A percentile compares a stretch with the other conserved stretches of the same genome.
These are phyloP conservation scores for Bertia moriformis DNA, from an alignment of 2,329 filamentous ascomycete species.

Conservation along the genomic window DNA sequence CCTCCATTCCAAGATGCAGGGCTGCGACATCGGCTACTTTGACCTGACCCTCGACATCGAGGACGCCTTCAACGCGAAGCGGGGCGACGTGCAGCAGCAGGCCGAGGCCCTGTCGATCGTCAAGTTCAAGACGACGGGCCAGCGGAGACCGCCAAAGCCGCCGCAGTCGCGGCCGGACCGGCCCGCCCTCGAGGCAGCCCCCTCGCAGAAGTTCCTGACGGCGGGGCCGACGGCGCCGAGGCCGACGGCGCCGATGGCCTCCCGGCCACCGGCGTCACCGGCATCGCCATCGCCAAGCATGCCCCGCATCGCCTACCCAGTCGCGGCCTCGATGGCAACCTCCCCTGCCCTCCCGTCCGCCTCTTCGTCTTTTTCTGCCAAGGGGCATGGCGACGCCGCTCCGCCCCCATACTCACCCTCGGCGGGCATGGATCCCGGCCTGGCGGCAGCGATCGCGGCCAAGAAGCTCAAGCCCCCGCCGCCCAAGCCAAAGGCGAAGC, in stretches of 20 bases:
- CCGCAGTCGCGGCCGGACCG: conserved; percentile 28
- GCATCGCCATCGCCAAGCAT: conserved; percentile 1
- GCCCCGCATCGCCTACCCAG: conserved; percentile 1
- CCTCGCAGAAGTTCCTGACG: neutral
- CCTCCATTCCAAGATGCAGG: conserved; percentile 94
- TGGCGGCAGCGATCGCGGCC: conserved; percentile 19
- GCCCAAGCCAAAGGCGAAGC: conserved; percentile 64
- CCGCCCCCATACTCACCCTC: neutral
- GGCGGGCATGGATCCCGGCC: neutral
- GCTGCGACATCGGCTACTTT: conserved; percentile 93
- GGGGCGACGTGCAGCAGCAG: conserved; percentile 71
- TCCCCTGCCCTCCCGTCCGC: no score
- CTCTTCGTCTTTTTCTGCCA: no score
- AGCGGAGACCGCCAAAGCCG: conserved; percentile 42
- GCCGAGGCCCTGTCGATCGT: conserved; percentile 72
- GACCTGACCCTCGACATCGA: conserved; percentile 82
- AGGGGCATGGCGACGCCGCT: no score
- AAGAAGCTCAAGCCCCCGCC: conserved; percentile 65
- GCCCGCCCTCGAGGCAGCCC: neutral
- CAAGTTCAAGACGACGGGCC: conserved; percentile 80
- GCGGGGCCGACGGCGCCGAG: no score
- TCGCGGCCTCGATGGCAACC: neutral
- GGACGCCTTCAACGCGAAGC: conserved; percentile 77
- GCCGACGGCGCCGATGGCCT: conserved; percentile 2
- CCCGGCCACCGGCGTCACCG: conserved; percentile 3